Evolutionary conservation across 305 asterid species (phyloP).

Genomic region (Fraxinus angustifolia): DNA sequence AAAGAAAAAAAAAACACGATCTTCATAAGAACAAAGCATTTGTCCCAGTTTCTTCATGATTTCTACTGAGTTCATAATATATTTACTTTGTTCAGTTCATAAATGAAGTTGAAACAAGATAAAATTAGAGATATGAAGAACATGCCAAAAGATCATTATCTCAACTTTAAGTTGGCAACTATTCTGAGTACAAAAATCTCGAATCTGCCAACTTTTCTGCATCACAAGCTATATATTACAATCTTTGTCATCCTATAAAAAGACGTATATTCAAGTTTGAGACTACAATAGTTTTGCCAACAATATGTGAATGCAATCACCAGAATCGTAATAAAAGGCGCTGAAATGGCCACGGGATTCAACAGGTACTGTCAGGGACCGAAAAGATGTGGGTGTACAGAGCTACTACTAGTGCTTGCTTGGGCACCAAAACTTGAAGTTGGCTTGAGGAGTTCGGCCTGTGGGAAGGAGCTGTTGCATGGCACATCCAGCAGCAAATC

Average conservation of each 20-base stretch:
- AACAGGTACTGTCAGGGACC: conserved; percentile 34
- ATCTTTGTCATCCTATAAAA: conserved; percentile 45
- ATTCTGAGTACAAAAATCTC: conserved; percentile 1
- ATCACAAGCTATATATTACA: conserved; percentile 42
- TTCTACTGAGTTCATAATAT: background rate
- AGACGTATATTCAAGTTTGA: conserved; percentile 31
- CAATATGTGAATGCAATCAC: conserved; percentile 31
- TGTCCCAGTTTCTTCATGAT: background rate
- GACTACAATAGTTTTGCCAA: conserved; percentile 27
- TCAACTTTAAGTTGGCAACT: conserved; percentile 9
- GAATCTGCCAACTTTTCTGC: conserved; percentile 17
- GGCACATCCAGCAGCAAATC: conserved; percentile 73
- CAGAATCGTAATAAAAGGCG: conserved; percentile 24
- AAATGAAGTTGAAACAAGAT: background rate
- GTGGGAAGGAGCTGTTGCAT: conserved; percentile 63
- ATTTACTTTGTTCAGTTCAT: background rate
- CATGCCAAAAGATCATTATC: conserved; percentile 3
- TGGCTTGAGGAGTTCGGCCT: conserved; percentile 69
- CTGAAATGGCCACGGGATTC: background rate
- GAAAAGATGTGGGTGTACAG: conserved; percentile 44
- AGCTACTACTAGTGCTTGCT: conserved; percentile 62
- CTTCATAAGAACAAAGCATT: background rate
- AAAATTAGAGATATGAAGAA: background rate
- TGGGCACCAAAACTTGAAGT: conserved; percentile 45
- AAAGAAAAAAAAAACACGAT: background rate